Base-by-base conservation (phyloP, 768 basidiomycete species). In the Podaxis mareebaensis region DNA sequence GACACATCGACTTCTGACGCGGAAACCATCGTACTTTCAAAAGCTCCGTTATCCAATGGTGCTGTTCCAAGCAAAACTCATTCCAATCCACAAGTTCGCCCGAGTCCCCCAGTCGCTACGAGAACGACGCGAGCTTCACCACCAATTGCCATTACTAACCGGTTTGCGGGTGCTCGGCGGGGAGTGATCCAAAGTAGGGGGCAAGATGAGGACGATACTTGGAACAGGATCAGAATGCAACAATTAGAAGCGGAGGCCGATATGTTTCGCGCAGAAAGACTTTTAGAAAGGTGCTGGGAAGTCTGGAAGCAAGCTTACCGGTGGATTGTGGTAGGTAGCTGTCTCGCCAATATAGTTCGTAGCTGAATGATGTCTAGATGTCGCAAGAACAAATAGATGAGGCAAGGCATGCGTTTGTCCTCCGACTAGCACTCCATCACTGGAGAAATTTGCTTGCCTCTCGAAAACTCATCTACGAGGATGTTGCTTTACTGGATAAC, bases 201-300 rank as follows among this genome's bases (percentile, higher is more conserved):
- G 66, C 81, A 78, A 12, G 86, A 90, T 67, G 85, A 89, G 69
- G 85, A 89, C 60, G 88, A 91, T 62, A 88, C 88, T 0, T 94
- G 91, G 90, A 86, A 87, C 67, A 91, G 87, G 65, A 86, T 92
- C 38, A 81, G 83, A 69, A 84, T 89, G 79, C 81, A 84, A 52
- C 84, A 85, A 67, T 86, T 91, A 66, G 88, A 93, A 69, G 78
- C 82, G 67, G 83, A 85, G 30, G 93, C 93, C 20, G 90, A 88
- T 71, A 78, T 78, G 60, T 93, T 88, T 72, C 79, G 88, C 49
- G 77, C 84, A 33, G 84, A 87, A 57, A 81, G 79, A 57, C 75
- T 94, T 61, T 57, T 92, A 28, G 86, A 88, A 68, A 85, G 85
- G 15, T 93, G 85, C 68, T 91, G 87, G 85, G 83, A 87, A 53